Percentiles rank a stretch among this genome's conserved stretches.
Evolutionary conservation across 352 stramenopile genomes (phyloP).

Genomic region (Phytophthora cactorum): DNA sequence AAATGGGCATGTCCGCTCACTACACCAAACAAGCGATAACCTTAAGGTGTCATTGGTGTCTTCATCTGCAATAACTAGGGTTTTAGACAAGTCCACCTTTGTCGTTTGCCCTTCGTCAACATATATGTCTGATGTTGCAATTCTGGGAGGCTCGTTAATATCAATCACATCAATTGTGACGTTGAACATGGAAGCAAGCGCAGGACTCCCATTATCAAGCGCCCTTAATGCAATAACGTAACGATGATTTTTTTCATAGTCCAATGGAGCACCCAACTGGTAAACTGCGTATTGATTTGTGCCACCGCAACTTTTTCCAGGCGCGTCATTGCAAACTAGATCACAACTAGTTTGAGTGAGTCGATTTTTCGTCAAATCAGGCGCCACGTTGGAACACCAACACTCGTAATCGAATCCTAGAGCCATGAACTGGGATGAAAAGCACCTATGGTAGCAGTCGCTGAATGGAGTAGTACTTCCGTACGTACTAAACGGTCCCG

Average conservation of each 20-base stretch:
- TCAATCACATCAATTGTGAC: slow-evolving; percentile 25
- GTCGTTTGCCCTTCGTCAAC: slow-evolving; percentile 13
- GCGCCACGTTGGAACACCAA: slow-evolving; percentile 30
- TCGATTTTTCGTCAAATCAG: slow-evolving; percentile 7
- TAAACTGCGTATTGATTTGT: slow-evolving; percentile 30
- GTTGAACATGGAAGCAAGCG: slow-evolving; percentile 15
- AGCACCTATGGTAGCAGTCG: slow-evolving; percentile 24
- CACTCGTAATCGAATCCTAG: slow-evolving; percentile 24
- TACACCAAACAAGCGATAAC: slow-evolving; percentile 17
- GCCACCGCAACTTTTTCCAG: slow-evolving; percentile 33
- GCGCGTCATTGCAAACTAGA: slow-evolving; percentile 16
- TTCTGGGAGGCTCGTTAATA: slow-evolving; percentile 28
- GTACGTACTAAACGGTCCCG: not conserved
- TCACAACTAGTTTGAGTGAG: slow-evolving; percentile 14
- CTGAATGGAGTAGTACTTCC: slow-evolving; percentile 7
- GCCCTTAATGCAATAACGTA: slow-evolving; percentile 17
- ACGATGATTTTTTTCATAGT: slow-evolving; percentile 28
- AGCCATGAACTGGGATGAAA: slow-evolving; percentile 33
- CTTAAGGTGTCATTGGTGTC: slow-evolving; percentile 14
- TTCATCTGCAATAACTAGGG: slow-evolving; percentile 17
- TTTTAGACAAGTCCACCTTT: slow-evolving; percentile 16
- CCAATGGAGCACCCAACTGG: slow-evolving; percentile 21
- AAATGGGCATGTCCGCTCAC: slow-evolving; percentile 19
- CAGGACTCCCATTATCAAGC: slow-evolving; percentile 26
- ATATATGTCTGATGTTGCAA: slow-evolving; percentile 17